A percentile compares a stretch with the other conserved stretches of the same genome.
Evolutionary conservation across 345 rosid species (phyloP).

Genomic region (Streptanthus diversifolius): DNA sequence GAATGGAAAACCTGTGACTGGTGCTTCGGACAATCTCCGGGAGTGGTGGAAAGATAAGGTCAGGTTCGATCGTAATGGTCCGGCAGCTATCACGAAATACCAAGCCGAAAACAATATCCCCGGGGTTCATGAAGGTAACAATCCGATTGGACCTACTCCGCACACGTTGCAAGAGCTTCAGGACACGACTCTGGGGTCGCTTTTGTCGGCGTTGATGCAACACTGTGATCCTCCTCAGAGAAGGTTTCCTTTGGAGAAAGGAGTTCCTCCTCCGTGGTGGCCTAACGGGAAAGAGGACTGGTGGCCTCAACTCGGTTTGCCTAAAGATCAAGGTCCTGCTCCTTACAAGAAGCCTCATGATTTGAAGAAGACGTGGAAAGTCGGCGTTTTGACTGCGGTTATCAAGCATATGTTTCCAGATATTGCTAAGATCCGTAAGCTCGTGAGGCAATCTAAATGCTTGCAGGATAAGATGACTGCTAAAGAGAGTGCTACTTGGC

Average conservation of each 20-base stretch:
- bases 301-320: conserved; percentile 80
- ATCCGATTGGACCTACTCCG: conserved; percentile 55
- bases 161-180: conserved; percentile 83
- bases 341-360: conserved; percentile 99
- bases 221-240: conserved; percentile 98
- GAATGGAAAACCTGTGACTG: conserved; percentile 92
- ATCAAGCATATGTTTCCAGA: conserved; percentile 98
- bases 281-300: conserved; percentile 88
- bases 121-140: conserved; percentile 49
- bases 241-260: conserved; percentile 81
- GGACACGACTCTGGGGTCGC: conserved; percentile 94
- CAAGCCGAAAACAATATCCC: conserved; percentile 70
- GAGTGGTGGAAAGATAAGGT: conserved; percentile 99
- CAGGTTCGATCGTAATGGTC: conserved; percentile 94
- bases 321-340: conserved; percentile 65
- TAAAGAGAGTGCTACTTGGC: conserved; percentile 98
- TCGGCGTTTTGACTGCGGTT: conserved; percentile 93
- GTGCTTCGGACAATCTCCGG: conserved; percentile 87
- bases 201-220: conserved; percentile 93
- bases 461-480: conserved; percentile 99
- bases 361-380: conserved; percentile 97
- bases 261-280: conserved; percentile 98
- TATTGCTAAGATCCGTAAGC: conserved; percentile 87
- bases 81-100: conserved; percentile 80
- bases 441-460: conserved; percentile 88